Percentiles rank a stretch among this genome's conserved stretches.
Evolutionary conservation across 2,329 filamentous ascomycete species (phyloP).

Genomic region (Colletotrichum lentis): DNA sequence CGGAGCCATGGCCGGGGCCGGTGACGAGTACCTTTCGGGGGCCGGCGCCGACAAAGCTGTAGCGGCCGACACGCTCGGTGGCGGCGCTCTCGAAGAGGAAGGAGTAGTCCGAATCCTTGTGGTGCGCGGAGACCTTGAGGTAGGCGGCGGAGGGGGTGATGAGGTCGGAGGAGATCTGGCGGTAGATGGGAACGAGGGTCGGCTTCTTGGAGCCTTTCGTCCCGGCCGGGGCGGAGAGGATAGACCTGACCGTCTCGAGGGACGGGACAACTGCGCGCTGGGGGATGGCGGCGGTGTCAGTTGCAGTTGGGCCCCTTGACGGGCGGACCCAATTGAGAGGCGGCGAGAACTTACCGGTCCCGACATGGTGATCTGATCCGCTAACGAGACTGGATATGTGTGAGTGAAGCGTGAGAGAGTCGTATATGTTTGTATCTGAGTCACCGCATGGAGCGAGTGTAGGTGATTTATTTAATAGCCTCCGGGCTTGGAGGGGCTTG

Average conservation of each 20-base stretch:
- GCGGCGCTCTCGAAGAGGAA: conserved; percentile 97
- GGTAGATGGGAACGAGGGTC: conserved; percentile 83
- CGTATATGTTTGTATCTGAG: conserved; percentile 28
- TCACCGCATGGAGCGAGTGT: conserved; percentile 20
- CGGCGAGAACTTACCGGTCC: conserved; percentile 29
- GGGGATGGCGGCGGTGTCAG: conserved; percentile 8
- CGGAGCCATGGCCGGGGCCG: conserved; percentile 84
- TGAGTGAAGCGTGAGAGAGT: conserved; percentile 13
- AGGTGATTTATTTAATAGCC: conserved; percentile 30
- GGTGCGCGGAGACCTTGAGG: conserved; percentile 84
- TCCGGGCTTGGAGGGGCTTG: conserved; percentile 34
- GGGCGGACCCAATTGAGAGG: conserved; percentile 20
- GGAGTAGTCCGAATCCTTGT: conserved; percentile 75
- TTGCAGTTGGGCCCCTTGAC: background rate
- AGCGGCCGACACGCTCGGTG: conserved; percentile 90
- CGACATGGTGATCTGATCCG: conserved; percentile 31
- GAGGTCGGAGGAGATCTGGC: conserved; percentile 88
- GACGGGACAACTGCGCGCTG: conserved; percentile 56
- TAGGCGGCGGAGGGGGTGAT: conserved; percentile 96
- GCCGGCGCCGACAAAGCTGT: conserved; percentile 92
- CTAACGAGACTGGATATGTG: conserved; percentile 7
- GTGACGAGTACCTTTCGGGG: conserved; percentile 83
- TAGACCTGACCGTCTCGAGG: conserved; percentile 55
- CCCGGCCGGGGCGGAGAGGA: conserved; percentile 47
- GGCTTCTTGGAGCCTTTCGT: conserved; percentile 50